phyloP scores from a whole-genome alignment of 2,329 filamentous ascomycete genomes.

The Scytalidium lignicola region DNA sequence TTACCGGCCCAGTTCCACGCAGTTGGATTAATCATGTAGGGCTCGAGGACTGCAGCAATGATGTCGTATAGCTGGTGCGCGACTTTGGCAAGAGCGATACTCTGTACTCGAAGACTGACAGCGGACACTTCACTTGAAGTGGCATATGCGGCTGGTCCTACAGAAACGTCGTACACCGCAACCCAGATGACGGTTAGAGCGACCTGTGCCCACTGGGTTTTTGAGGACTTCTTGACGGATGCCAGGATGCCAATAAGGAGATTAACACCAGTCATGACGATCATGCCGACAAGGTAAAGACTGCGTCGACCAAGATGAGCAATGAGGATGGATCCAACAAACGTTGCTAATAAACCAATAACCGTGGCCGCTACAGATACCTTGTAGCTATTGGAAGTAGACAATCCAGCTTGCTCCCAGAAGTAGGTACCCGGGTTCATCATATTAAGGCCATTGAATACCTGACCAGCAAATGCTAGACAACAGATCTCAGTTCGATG shows the following conservation, averaged over 20 bases:
- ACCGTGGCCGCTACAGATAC: conserved; percentile 42
- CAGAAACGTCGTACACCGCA: conserved; percentile 74
- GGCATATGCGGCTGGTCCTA: conserved; percentile 75
- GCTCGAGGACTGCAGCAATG: conserved; percentile 70
- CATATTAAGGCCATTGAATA: conserved; percentile 56
- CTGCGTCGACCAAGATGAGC: conserved; percentile 3
- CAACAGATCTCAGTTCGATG: conserved; percentile 44
- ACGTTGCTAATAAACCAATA: conserved; percentile 43
- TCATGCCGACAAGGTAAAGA: conserved; percentile 2
- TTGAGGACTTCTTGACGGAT: neutral
- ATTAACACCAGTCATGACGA: conserved; percentile 1
- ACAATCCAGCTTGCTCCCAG: conserved; percentile 49
- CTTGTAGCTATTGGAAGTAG: conserved; percentile 41
- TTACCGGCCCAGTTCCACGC: conserved; percentile 4
- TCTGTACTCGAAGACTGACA: conserved; percentile 78
- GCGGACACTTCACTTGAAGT: conserved; percentile 64
- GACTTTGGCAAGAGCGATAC: conserved; percentile 74
- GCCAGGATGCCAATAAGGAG: conserved; percentile 4
- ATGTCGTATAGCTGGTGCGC: conserved; percentile 68
- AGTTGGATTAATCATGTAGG: conserved; percentile 27
- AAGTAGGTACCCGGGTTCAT: conserved; percentile 56
- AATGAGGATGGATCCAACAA: conserved; percentile 20
- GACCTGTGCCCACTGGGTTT: conserved; percentile 33
- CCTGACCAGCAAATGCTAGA: conserved; percentile 55
- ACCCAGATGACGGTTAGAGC: conserved; percentile 75